Base-by-base conservation (phyloP, 371 early-diverging fungal genomes). In the Mortierella sp. region DNA sequence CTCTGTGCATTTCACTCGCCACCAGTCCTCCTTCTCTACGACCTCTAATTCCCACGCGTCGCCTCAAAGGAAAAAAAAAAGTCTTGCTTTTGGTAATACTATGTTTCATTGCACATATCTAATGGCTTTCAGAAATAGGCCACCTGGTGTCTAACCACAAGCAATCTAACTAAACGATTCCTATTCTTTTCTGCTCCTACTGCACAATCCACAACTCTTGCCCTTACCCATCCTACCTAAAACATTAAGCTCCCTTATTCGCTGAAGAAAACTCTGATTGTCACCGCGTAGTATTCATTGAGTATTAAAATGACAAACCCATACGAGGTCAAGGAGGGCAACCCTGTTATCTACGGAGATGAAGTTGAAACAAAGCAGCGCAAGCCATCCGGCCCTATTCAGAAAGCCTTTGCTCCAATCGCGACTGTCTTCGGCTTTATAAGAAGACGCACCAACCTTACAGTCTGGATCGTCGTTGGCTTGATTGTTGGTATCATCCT, bases 401-500 rank as follows among this genome's bases (percentile, higher is more conserved):
- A 26, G 37, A 61, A 35, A 18, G 54, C 59, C 58, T 64, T 80
- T 54, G 60, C 72, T 1, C 78, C 83, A 67, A 1, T 77, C 72
- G 32, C 75, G 74, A 28, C 75, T 77, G 60, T 72, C 64, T 69
- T 74, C 69, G 72, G 77, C 10, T 78, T 83, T 62, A 67, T 91
- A 24, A 62, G 64, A n/a, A 63, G 70, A 22, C 67, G 83, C 72
- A 90, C 90, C 40, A 89, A 84, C 58, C 62, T 92, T 35, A 90
- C 91, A 1, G 75, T 90, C 51, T 93, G 90, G 90, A 93, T 93
- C 62, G 75, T 93, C 43, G 54, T 90, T 30, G 77, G 84, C 39
- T 87, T 91, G 85, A 78, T 88, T 5, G 32, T 93, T 60, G 94
- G 94, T 64, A 86, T 94, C 64, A 54, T 92, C 10, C 66, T 92